These are phyloP conservation scores for Rhynchospora pubera DNA, from an alignment of 176 grass and related monocot genomes.

Conservation along the genomic window DNA sequence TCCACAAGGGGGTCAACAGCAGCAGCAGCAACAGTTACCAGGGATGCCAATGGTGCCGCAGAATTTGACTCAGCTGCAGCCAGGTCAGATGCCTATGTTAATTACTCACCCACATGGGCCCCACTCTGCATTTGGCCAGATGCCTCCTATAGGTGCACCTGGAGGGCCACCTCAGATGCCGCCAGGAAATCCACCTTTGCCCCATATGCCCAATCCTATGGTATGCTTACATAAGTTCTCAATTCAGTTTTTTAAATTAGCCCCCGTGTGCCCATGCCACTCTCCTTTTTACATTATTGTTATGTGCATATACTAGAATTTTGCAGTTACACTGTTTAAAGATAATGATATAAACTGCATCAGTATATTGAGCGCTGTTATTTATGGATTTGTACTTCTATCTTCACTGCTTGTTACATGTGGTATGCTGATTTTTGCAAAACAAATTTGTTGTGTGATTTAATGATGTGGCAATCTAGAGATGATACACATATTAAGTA, in stretches of 20 bases:
- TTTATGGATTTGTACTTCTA: background rate
- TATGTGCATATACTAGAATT: background rate
- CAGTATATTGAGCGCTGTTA: background rate
- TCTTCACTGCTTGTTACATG: background rate
- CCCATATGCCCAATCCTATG: constrained; percentile 75
- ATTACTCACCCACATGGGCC: constrained; percentile 65
- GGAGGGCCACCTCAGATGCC: constrained; percentile 46
- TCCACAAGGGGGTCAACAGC: constrained; percentile 47
- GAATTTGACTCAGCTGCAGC: constrained; percentile 67
- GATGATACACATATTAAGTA: background rate
- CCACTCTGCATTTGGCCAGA: constrained; percentile 46
- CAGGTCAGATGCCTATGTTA: constrained; percentile 47
- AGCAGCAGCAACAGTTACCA: constrained; percentile 53
- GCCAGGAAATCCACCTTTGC: constrained; percentile 59
- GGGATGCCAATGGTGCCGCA: constrained; percentile 40
- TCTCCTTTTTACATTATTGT: background rate
- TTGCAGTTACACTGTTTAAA: background rate
- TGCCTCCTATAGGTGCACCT: constrained; percentile 26
- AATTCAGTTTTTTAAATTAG: background rate
- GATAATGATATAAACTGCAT: background rate
- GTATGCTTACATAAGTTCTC: constrained; percentile 29
- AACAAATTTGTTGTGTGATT: background rate
- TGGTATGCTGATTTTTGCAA: background rate
- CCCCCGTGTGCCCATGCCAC: background rate
- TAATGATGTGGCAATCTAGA: background rate